Base-by-base conservation (phyloP, 1,139 yeast genomes). In the Yamadazyma buinensis region DNA sequence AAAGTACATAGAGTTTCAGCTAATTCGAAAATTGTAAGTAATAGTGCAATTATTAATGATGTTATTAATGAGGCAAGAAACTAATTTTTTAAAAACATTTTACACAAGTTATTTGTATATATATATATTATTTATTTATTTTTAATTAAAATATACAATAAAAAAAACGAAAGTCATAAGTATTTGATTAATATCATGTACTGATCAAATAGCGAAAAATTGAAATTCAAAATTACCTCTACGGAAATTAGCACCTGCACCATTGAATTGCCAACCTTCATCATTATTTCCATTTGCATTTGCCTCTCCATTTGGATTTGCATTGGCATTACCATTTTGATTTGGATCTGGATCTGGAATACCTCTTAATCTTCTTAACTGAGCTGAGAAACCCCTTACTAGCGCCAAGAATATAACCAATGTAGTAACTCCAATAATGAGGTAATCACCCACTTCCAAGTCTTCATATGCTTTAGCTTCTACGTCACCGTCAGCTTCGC, bases 161-260 rank as follows among this genome's bases (percentile, higher is more conserved):
- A n/a, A n/a, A n/a, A n/a, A n/a, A n/a, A n/a, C n/a, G n/a, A n/a
- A n/a, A n/a, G n/a, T n/a, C n/a, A n/a, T n/a, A n/a, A n/a, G n/a
- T n/a, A n/a, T n/a, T n/a, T n/a, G n/a, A n/a, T n/a, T n/a, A n/a
- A n/a, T n/a, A n/a, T n/a, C n/a, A n/a, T n/a, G n/a, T n/a, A n/a
- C n/a, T n/a, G n/a, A n/a, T n/a, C n/a, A 39, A 24, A 30, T 24
- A 19, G 71, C 72, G 49, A 65, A 60, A 41, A 65, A 62, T 23
- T 61, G 67, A 38, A 65, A 59, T 41, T 65, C 66, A 33, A 65
- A 52, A 41, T 63, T 61, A 8, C 59, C 63, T 29, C 66, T 42
- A 23, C 62, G 46, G 31, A 58, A 46, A 28, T 52, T 48, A 29
- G 48, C 36, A n/a, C 49, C 48, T 32, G 38, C 41, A 5, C 47